Percentiles rank a stretch among this genome's conserved stretches.
These are phyloP conservation scores for Lagenaria siceraria DNA, from an alignment of 306 rosid genomes.

Conservation along the genomic window DNA sequence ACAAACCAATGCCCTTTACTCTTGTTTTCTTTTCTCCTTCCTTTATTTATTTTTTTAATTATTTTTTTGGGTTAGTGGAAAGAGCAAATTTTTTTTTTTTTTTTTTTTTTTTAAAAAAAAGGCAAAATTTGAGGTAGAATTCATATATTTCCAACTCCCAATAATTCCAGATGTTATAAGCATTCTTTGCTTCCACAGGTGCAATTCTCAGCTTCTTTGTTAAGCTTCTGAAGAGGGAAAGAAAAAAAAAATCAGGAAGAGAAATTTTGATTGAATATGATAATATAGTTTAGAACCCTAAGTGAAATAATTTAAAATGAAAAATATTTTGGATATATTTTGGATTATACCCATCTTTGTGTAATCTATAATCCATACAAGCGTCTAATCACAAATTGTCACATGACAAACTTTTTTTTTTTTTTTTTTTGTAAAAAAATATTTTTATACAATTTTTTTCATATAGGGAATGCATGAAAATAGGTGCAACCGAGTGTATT, in stretches of 20 bases:
- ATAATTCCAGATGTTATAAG: not conserved
- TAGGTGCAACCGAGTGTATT: too few relatives aligned
- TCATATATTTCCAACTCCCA: not conserved
- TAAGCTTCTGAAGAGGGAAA: slow-evolving; percentile 43
- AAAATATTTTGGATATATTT: too few relatives aligned
- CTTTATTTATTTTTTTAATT: not conserved
- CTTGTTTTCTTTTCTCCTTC: not conserved
- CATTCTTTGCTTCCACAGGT: slow-evolving; percentile 58
- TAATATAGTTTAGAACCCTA: too few relatives aligned
- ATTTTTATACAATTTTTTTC: too few relatives aligned
- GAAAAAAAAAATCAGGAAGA: not conserved
- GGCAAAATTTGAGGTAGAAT: not conserved
- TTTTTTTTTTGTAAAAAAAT: too few relatives aligned
- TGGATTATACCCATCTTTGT: too few relatives aligned
- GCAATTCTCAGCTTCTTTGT: slow-evolving; percentile 61
- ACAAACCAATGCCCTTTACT: not conserved
- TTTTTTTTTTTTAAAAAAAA: not conserved
- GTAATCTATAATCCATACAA: too few relatives aligned
- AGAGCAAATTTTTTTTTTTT: not conserved
- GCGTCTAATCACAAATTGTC: too few relatives aligned
- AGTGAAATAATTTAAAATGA: too few relatives aligned
- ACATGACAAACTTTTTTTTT: too few relatives aligned
- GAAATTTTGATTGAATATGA: not conserved
- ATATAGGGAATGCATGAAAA: too few relatives aligned
- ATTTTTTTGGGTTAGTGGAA: not conserved